phyloP scores from a whole-genome alignment of 2,329 filamentous ascomycete species.

The Fusarium clavum region DNA sequence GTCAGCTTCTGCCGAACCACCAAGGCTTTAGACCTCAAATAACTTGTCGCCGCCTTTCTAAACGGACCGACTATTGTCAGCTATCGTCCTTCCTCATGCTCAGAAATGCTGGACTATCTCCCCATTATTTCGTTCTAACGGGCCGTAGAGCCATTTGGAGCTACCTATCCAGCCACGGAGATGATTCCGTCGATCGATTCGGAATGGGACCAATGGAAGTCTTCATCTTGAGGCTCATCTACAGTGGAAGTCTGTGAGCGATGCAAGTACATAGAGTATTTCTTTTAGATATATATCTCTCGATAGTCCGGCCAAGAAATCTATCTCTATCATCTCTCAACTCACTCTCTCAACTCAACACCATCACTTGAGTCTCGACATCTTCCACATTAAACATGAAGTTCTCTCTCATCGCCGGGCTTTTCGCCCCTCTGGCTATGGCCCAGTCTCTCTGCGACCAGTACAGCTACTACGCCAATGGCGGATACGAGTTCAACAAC shows the following conservation, averaged over 20 bases:
- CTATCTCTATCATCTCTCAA: neutral
- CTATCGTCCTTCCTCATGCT: neutral
- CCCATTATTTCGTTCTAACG: neutral
- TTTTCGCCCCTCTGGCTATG: conserved; percentile 11
- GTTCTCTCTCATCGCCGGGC: conserved; percentile 11
- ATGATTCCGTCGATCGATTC: conserved; percentile 11
- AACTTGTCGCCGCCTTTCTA: neutral
- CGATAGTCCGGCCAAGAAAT: neutral
- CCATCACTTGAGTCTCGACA: neutral
- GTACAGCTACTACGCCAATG: conserved; percentile 23
- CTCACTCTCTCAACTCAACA: neutral
- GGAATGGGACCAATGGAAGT: neutral
- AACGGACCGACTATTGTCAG: conserved; percentile 17
- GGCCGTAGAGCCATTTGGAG: neutral
- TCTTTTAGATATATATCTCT: neutral
- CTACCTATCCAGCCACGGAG: conserved; percentile 5
- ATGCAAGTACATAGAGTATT: neutral
- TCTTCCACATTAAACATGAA: conserved; percentile 14
- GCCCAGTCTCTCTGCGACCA: conserved; percentile 23
- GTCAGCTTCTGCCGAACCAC: conserved; percentile 7
- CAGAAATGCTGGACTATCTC: neutral
- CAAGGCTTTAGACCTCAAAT: neutral
- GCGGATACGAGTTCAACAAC: conserved; percentile 23
- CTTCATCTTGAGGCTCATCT: neutral
- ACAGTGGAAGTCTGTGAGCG: neutral